Evolutionary conservation across 1,284 basidiomycete genomes (phyloP).

Genomic region (Malassezia japonica): DNA sequence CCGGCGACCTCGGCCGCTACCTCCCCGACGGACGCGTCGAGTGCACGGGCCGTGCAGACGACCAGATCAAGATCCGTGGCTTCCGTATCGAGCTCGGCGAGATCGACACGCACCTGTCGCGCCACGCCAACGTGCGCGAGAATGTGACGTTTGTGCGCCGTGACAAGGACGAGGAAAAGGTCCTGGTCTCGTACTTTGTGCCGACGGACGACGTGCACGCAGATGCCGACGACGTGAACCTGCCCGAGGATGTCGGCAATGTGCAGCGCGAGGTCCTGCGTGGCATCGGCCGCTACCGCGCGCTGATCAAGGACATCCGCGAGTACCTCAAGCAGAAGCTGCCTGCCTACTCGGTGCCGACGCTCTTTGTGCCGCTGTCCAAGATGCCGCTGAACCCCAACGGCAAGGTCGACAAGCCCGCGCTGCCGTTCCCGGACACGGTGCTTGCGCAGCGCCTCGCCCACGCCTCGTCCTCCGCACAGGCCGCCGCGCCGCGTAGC

Average conservation of each 20-base stretch:
- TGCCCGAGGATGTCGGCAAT: slow-evolving; percentile 53
- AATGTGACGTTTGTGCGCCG: slow-evolving; percentile 93
- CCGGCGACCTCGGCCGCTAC: slow-evolving; percentile 91
- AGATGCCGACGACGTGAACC: slow-evolving; percentile 57
- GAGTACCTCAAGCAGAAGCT: slow-evolving; percentile 96
- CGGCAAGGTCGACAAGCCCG: slow-evolving; percentile 97
- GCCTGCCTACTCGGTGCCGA: slow-evolving; percentile 56
- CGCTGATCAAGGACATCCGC: slow-evolving; percentile 74
- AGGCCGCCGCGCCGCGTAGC: slow-evolving; percentile 42
- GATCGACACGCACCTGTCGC: slow-evolving; percentile 90
- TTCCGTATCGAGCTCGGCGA: slow-evolving; percentile 98
- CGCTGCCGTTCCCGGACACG: slow-evolving; percentile 96
- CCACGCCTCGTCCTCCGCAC: slow-evolving; percentile 21
- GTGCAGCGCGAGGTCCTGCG: slow-evolving; percentile 28
- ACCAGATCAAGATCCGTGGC: slow-evolving; percentile 98
- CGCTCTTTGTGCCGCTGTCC: slow-evolving; percentile 68
- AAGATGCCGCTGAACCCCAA: slow-evolving; percentile 98
- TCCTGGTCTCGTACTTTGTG: slow-evolving; percentile 96
- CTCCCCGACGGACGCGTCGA: slow-evolving; percentile 87
- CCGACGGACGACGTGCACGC: slow-evolving; percentile 63
- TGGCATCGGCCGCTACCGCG: slow-evolving; percentile 52
- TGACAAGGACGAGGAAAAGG: slow-evolving; percentile 99
- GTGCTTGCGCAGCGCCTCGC: slow-evolving; percentile 54
- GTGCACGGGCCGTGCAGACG: slow-evolving; percentile 93
- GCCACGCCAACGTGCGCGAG: slow-evolving; percentile 85